Evolutionary conservation across 2,329 filamentous ascomycete genomes (phyloP).

Genomic region (Botryosphaeria dothidea): DNA sequence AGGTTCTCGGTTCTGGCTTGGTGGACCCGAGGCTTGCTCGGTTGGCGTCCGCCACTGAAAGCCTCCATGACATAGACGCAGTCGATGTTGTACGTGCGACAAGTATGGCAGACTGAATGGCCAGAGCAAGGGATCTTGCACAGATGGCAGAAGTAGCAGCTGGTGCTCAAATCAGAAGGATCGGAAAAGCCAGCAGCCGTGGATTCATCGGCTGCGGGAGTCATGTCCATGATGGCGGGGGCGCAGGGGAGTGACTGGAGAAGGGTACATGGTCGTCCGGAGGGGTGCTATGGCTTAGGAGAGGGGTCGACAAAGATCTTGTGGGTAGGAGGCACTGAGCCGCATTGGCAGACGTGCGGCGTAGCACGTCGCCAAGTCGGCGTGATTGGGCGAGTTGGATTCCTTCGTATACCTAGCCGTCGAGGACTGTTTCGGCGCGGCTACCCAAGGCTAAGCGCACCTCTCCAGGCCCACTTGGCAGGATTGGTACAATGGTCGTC

Average conservation of each 20-base stretch:
- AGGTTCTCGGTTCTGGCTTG: neutral
- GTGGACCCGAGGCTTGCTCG: neutral
- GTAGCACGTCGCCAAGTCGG: slow-evolving; percentile 8
- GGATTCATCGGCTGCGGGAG: neutral
- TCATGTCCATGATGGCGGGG: neutral
- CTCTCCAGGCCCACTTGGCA: neutral
- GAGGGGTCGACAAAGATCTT: neutral
- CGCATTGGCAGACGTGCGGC: slow-evolving; percentile 6
- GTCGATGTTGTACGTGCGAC: slow-evolving; percentile 24
- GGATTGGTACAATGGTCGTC: neutral
- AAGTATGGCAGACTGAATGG: slow-evolving; percentile 24
- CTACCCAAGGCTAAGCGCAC: neutral
- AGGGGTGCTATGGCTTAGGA: neutral
- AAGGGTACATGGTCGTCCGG: neutral
- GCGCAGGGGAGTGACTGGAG: neutral
- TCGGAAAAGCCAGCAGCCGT: neutral
- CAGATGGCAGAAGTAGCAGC: slow-evolving; percentile 25
- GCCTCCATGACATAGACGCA: slow-evolving; percentile 25
- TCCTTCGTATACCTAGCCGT: neutral
- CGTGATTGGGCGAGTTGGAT: neutral
- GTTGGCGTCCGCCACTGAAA: slow-evolving; percentile 22
- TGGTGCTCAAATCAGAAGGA: slow-evolving; percentile 18
- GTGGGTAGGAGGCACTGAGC: neutral
- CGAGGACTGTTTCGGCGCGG: neutral
- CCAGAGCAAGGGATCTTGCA: slow-evolving; percentile 26